These are phyloP conservation scores for Tylopilus orsonianus DNA, from an alignment of 1,284 basidiomycete genomes.

Conservation along the genomic window DNA sequence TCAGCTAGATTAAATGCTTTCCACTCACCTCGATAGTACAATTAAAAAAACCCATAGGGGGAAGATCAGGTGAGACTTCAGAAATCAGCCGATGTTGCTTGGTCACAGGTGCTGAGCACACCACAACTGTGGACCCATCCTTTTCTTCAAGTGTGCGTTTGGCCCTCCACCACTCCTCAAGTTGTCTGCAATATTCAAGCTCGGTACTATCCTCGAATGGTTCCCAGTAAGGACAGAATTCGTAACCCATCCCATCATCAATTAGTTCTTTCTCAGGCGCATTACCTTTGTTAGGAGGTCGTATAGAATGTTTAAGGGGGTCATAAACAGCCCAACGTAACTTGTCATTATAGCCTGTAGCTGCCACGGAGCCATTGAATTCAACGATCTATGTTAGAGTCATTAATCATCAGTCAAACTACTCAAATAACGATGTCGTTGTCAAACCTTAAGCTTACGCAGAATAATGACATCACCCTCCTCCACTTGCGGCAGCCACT, in stretches of 20 bases:
- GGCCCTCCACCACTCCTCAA: conserved; percentile 58
- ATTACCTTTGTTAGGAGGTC: conserved; percentile 24
- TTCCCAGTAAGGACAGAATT: conserved; percentile 36
- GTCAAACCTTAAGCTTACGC: conserved; percentile 31
- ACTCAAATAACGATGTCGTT: background rate
- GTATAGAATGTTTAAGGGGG: conserved; percentile 14
- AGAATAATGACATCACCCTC: conserved; percentile 37
- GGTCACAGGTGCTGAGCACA: conserved; percentile 4
- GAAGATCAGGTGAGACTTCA: conserved; percentile 46
- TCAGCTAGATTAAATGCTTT: too few species aligned
- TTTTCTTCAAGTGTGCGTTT: conserved; percentile 22
- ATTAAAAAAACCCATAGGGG: conserved; percentile 59
- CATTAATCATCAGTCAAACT: conserved; percentile 1
- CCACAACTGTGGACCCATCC: conserved; percentile 16
- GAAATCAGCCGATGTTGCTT: conserved; percentile 51
- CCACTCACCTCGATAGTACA: conserved; percentile 63
- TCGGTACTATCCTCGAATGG: conserved; percentile 29
- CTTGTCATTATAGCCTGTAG: conserved; percentile 42
- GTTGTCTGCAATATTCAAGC: conserved; percentile 36
- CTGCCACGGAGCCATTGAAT: conserved; percentile 34
- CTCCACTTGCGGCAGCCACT: conserved; percentile 49
- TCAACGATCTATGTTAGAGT: conserved; percentile 30
- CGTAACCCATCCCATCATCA: conserved; percentile 30
- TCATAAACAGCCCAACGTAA: conserved; percentile 37
- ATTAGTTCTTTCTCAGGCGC: conserved; percentile 27